Conservation (phyloP, 2,329 filamentous ascomycete genomes). For the Colletotrichum shisoi region DNA sequence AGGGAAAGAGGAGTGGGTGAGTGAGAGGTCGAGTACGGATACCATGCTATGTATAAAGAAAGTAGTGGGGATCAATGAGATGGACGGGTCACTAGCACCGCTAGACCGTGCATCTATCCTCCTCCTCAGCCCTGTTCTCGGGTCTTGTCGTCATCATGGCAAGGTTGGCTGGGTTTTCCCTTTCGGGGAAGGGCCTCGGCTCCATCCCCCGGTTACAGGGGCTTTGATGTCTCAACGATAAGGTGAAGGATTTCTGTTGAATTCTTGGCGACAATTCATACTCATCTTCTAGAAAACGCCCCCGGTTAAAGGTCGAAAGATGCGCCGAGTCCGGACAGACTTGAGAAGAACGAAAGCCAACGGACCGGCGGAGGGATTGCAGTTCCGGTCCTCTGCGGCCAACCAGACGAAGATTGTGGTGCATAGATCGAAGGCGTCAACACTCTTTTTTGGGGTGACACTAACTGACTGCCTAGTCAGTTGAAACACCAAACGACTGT, state of each 20-base stretch:
- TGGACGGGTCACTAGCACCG: slow-evolving; percentile 29
- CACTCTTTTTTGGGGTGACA: neutral
- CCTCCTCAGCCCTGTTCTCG: slow-evolving; percentile 19
- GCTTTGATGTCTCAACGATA: slow-evolving; percentile 5
- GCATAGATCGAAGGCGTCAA: neutral
- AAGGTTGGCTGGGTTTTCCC: slow-evolving; percentile 22
- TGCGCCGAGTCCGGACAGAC: neutral
- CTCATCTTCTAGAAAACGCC: neutral
- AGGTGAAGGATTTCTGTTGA: neutral
- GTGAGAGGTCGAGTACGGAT: slow-evolving; percentile 9
- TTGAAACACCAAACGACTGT: neutral
- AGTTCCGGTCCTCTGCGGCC: neutral
- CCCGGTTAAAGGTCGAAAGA: neutral
- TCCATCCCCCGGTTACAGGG: slow-evolving; percentile 10
- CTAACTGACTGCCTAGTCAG: neutral
- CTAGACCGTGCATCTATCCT: slow-evolving; percentile 4
- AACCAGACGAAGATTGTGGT: neutral
- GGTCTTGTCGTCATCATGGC: slow-evolving; percentile 27
- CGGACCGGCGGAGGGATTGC: slow-evolving; percentile 13
- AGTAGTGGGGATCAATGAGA: slow-evolving; percentile 21
- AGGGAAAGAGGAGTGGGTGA: neutral
- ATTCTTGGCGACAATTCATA: neutral
- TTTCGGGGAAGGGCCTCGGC: slow-evolving; percentile 28
- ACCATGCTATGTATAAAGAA: slow-evolving; percentile 13
- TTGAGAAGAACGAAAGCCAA: neutral